Percentiles rank a stretch among this genome's conserved stretches.
These are phyloP conservation scores for Metschnikowia reukaufii DNA, from an alignment of 805 yeast species.

Conservation along the genomic window DNA sequence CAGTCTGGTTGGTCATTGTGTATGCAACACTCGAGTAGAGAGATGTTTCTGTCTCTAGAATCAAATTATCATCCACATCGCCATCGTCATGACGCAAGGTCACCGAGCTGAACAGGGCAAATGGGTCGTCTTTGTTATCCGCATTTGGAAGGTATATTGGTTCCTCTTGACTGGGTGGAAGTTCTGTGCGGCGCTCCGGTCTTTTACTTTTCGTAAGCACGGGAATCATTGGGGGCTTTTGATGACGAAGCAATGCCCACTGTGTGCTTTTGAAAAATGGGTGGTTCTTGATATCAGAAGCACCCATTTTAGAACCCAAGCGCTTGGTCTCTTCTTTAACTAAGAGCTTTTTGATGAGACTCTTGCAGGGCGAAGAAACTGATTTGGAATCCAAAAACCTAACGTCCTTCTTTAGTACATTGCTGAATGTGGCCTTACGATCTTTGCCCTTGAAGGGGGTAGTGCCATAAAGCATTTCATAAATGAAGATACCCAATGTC, in stretches of 20 bases:
- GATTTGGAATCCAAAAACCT: slow-evolving; percentile 68
- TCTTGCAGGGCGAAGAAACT: slow-evolving; percentile 74
- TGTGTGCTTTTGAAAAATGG: slow-evolving; percentile 87
- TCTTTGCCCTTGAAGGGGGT: slow-evolving; percentile 95
- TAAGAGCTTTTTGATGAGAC: slow-evolving; percentile 73
- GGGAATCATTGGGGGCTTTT: slow-evolving; percentile 95
- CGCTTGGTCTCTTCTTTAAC: slow-evolving; percentile 88
- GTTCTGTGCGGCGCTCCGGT: slow-evolving; percentile 16
- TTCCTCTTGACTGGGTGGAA: slow-evolving; percentile 34
- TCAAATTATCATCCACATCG: slow-evolving; percentile 35
- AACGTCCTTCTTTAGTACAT: slow-evolving; percentile 81
- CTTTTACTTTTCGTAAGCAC: slow-evolving; percentile 48
- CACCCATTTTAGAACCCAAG: slow-evolving; percentile 90
- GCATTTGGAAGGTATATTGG: slow-evolving; percentile 3
- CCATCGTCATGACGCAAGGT: slow-evolving; percentile 75
- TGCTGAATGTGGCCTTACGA: slow-evolving; percentile 86
- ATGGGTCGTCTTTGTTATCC: slow-evolving; percentile 62
- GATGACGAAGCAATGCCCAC: slow-evolving; percentile 94
- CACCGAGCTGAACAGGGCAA: slow-evolving; percentile 80
- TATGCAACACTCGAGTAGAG: slow-evolving; percentile 57
- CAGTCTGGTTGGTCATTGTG: slow-evolving; percentile 41
- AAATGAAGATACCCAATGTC: slow-evolving; percentile 92
- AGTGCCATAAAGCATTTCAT: slow-evolving; percentile 93
- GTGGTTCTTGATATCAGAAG: slow-evolving; percentile 90
- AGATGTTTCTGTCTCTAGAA: slow-evolving; percentile 45